Evolutionary conservation across 1,284 basidiomycete genomes (phyloP), one percentile per base, ranked within the genome.

Genomic region (Meira miltonrushii): DNA sequence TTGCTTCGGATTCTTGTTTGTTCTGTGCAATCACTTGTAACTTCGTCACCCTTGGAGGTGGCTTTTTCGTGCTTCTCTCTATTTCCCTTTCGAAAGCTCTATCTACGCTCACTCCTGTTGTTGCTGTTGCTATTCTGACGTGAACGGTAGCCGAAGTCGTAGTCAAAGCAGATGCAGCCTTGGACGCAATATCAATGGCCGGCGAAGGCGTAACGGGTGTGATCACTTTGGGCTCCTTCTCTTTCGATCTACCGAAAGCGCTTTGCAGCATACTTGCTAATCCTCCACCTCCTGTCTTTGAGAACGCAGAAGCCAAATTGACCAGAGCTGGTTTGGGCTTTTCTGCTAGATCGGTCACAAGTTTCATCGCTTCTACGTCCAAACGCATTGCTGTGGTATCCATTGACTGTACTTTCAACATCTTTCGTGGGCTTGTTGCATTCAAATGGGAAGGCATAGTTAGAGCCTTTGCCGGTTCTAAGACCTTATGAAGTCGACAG

Each of bases 51-150:
- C 81, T 81, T 0, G 95, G 95, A 0, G 92, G 88, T 44, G 89
- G 87, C 82, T 98, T 98, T 84, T 96, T 96, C 0, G 93, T 98
- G 9, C 91, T 90, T 53, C 94, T 83, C 68, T 91, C 85, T 38
- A 98, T 82, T 77, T 97, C 94, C 1, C 83, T 78, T 0, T 84
- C 83, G 64, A 92, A 85, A 62, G 88, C 87, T 62, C 84, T 82
- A 61, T 88, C 86, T 2, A 93, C 81, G 17, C 82, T 83, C 19
- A 95, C 88, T 59, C 84, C 83, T 41, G 94, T 83, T 49, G 89
- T 85, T 0, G 89, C 92, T 23, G 88, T 86, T 70, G 89, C 93
- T 37, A 94, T 86, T 1, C 88, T 86, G 39, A 97, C 81, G 15
- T 86, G 83, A 19, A 96, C 87, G 55, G 82, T 85, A 0, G 87